phyloP scores from a whole-genome alignment of 2,329 filamentous ascomycete species.

The Xylariaceae sp. region DNA sequence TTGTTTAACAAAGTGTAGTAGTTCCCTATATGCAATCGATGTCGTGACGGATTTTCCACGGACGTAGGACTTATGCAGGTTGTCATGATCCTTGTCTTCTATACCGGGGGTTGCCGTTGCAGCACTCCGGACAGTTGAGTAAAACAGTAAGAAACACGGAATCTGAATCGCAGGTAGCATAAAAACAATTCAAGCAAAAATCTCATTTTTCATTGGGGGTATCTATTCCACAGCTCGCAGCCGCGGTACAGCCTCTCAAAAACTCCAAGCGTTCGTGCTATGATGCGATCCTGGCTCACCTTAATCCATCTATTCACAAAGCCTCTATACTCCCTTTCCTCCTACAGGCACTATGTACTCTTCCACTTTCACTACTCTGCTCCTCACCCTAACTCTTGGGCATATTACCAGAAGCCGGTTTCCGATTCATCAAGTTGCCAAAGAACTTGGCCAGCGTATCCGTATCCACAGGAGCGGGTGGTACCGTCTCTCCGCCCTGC shows the following conservation, averaged over 20 bases:
- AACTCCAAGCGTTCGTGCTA: conserved; percentile 6
- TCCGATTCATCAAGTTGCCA: conserved; percentile 57
- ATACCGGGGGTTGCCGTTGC: too few species aligned
- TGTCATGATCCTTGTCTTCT: too few species aligned
- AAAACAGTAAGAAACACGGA: background rate
- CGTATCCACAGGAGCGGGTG: conserved; percentile 46
- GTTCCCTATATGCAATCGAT: too few species aligned
- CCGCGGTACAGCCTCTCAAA: conserved; percentile 18
- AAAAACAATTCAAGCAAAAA: background rate
- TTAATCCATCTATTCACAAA: too few species aligned
- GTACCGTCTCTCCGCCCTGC: conserved; percentile 30
- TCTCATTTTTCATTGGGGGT: conserved; percentile 19
- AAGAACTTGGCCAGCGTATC: conserved; percentile 61
- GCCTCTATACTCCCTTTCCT: background rate
- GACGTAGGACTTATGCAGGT: too few species aligned
- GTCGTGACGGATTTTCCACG: too few species aligned
- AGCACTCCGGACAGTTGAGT: background rate
- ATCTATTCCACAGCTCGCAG: conserved; percentile 28
- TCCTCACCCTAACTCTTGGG: background rate
- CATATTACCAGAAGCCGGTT: conserved; percentile 31
- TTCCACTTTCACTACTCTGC: background rate
- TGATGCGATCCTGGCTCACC: too few species aligned
- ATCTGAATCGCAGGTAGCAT: background rate
- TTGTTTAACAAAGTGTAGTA: too few species aligned
- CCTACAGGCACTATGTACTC: background rate